Base-by-base conservation (phyloP, 805 yeast genomes). In the Lipomyces lipofer region DNA sequence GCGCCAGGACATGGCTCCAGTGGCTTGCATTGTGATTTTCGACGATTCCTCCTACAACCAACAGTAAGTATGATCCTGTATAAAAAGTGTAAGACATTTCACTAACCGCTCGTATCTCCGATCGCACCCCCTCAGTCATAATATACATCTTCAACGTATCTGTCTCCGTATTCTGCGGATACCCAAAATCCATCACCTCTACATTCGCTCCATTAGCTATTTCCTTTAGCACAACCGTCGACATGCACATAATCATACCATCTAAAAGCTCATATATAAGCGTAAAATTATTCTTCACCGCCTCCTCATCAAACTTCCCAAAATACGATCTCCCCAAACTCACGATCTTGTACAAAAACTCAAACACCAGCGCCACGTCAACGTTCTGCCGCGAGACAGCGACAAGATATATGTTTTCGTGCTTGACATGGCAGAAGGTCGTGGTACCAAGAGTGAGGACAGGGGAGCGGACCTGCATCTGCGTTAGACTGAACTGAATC, bases 321-420 rank as follows among this genome's bases (percentile, higher is more conserved):
- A 75, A 67, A 58, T 76, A 78, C 17, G 71, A 71, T 47, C 75
- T 71, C 50, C 89, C 71, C 1, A 88, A 66, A 4, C 73, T 69
- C 50, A 81, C 79, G 22, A 92, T 72, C 54, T 79, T 78, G 71
- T 82, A 82, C 21, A 92, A 71, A 64, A 86, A 88, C 72, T 92
- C 97, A 66, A 90, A 80, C 1, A 91, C 80, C 2, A 82, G 69
- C 0, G 90, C 81, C 30, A 91, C 90, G 67, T 92, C 97, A 33
- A 85, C 88, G 67, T 92, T 94, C 40, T 89, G 84, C 58, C 97
- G 78, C 0, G 95, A 82, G n/a, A 91, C 90, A 0, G 91, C 95
- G 9, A 91, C 95, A 7, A 89, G 64, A 86, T 95, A 94, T 13
- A 92, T 63, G 47, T 77, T 73, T 12, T 76, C 75, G 54, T 75